Percentiles rank a stretch among this genome's conserved stretches.
Evolutionary conservation across 2,329 filamentous ascomycete species (phyloP).

Genomic region (Fusarium sp.): DNA sequence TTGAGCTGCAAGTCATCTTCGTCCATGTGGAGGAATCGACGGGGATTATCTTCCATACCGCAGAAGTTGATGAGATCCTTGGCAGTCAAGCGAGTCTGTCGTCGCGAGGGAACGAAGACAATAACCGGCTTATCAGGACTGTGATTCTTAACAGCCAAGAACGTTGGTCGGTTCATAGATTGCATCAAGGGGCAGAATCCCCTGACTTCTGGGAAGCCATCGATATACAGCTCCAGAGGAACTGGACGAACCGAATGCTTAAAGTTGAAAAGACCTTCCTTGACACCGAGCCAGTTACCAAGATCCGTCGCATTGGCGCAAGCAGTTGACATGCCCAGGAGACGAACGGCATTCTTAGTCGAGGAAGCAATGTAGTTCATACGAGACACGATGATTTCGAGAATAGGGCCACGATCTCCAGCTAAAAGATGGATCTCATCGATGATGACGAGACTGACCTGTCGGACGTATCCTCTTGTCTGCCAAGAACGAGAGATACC

Average conservation of each 20-base stretch:
- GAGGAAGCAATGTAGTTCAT: slow-evolving; percentile 99
- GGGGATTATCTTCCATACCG: slow-evolving; percentile 97
- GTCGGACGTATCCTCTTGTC: slow-evolving; percentile 92
- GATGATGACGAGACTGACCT: slow-evolving; percentile 96
- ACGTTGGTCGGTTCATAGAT: slow-evolving; percentile 98
- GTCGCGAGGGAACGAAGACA: slow-evolving; percentile 94
- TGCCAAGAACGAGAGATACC: slow-evolving; percentile 99
- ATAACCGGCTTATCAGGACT: slow-evolving; percentile 97
- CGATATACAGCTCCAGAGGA: slow-evolving; percentile 94
- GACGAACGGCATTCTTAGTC: slow-evolving; percentile 86
- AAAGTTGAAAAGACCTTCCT: slow-evolving; percentile 96
- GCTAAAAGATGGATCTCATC: slow-evolving; percentile 99
- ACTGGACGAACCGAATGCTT: slow-evolving; percentile 96
- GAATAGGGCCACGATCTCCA: slow-evolving; percentile 93
- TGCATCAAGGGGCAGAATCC: slow-evolving; percentile 99
- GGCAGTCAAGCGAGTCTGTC: slow-evolving; percentile 93
- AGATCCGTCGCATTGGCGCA: slow-evolving; percentile 96
- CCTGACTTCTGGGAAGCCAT: slow-evolving; percentile 93
- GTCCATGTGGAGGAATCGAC: slow-evolving; percentile 91
- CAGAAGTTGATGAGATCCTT: slow-evolving; percentile 98
- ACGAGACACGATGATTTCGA: slow-evolving; percentile 92
- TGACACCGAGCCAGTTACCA: slow-evolving; percentile 96
- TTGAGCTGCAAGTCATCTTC: slow-evolving; percentile 94
- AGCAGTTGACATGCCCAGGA: slow-evolving; percentile 99
- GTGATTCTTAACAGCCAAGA: slow-evolving; percentile 95